phyloP scores from a whole-genome alignment of 805 yeast species.

The Saitoella complicata region DNA sequence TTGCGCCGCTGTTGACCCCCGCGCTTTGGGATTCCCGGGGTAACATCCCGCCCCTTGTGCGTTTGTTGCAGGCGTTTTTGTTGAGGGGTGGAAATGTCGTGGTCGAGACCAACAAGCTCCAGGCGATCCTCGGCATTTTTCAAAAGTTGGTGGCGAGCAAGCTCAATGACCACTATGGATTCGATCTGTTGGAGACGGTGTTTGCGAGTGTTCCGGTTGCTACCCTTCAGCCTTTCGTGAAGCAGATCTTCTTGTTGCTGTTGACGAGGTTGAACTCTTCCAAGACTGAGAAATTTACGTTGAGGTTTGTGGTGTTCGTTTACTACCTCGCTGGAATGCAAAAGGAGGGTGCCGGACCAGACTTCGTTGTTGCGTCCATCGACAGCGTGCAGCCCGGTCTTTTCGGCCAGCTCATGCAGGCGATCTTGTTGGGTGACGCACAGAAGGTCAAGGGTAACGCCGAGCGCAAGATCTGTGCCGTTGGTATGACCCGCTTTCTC shows the following conservation, averaged over 20 bases:
- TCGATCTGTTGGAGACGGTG: slow-evolving; percentile 65
- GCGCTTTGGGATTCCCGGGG: slow-evolving; percentile 85
- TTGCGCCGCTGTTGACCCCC: slow-evolving; percentile 79
- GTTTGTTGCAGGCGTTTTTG: slow-evolving; percentile 56
- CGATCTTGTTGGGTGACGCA: slow-evolving; percentile 21
- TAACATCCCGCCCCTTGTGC: slow-evolving; percentile 81
- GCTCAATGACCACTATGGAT: slow-evolving; percentile 63
- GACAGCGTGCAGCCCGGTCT: slow-evolving; percentile 52
- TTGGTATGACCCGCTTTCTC: slow-evolving; percentile 33
- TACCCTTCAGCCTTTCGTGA: slow-evolving; percentile 36
- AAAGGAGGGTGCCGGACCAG: slow-evolving; percentile 26
- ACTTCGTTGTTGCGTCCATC: slow-evolving; percentile 45
- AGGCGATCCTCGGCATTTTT: slow-evolving; percentile 88
- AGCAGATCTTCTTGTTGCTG: slow-evolving; percentile 59
- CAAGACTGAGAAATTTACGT: slow-evolving; percentile 66
- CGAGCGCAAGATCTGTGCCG: slow-evolving; percentile 32
- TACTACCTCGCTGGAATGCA: slow-evolving; percentile 29
- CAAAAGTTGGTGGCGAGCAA: slow-evolving; percentile 82
- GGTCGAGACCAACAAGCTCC: slow-evolving; percentile 31
- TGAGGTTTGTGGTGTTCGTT: slow-evolving; percentile 51
- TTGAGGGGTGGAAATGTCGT: slow-evolving; percentile 26
- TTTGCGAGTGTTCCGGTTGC: slow-evolving; percentile 38
- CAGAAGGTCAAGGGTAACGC: slow-evolving; percentile 24
- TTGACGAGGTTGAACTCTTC: slow-evolving; percentile 67
- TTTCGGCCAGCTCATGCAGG: slow-evolving; percentile 20